Conservation (phyloP, 169 alveolate genomes). For the Perkinsus marinus region DNA sequence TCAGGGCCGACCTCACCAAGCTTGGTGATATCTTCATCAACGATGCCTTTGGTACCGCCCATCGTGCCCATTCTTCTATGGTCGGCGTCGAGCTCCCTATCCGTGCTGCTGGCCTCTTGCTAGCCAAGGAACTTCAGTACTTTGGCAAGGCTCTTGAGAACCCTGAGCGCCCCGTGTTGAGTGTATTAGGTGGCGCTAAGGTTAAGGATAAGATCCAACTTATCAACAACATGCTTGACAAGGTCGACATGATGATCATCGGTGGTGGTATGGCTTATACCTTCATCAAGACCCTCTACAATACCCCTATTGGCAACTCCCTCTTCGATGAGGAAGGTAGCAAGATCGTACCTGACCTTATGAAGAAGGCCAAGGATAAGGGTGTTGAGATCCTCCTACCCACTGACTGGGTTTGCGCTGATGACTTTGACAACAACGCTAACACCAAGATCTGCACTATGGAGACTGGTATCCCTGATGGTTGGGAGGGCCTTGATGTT, state of each 20-base stretch:
- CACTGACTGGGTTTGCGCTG: slow-evolving; percentile 71
- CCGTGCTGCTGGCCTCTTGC: slow-evolving; percentile 85
- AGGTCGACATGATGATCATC: slow-evolving; percentile 79
- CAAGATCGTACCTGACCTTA: slow-evolving; percentile 65
- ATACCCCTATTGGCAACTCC: slow-evolving; percentile 67
- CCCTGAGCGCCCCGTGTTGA: slow-evolving; percentile 83
- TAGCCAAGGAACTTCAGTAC: slow-evolving; percentile 84
- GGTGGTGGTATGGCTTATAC: slow-evolving; percentile 98
- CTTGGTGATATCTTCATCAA: slow-evolving; percentile 87
- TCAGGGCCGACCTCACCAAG: slow-evolving; percentile 68
- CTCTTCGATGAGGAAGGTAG: slow-evolving; percentile 84
- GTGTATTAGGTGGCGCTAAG: slow-evolving; percentile 91
- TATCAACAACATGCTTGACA: slow-evolving; percentile 66
- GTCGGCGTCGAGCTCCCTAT: slow-evolving; percentile 74
- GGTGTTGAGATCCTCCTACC: slow-evolving; percentile 83
- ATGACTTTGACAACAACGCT: slow-evolving; percentile 62
- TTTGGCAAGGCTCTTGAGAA: slow-evolving; percentile 75
- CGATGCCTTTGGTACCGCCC: slow-evolving; percentile 98
- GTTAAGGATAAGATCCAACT: slow-evolving; percentile 82
- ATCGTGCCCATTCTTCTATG: slow-evolving; percentile 92
- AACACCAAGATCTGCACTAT: slow-evolving; percentile 53
- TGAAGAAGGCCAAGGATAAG: slow-evolving; percentile 70
- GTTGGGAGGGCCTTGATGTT: slow-evolving; percentile 87
- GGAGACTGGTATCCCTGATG: slow-evolving; percentile 77
- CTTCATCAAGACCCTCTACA: slow-evolving; percentile 67